These are phyloP conservation scores for Sapria himalayana DNA, from an alignment of 345 rosid genomes.

Conservation along the genomic window DNA sequence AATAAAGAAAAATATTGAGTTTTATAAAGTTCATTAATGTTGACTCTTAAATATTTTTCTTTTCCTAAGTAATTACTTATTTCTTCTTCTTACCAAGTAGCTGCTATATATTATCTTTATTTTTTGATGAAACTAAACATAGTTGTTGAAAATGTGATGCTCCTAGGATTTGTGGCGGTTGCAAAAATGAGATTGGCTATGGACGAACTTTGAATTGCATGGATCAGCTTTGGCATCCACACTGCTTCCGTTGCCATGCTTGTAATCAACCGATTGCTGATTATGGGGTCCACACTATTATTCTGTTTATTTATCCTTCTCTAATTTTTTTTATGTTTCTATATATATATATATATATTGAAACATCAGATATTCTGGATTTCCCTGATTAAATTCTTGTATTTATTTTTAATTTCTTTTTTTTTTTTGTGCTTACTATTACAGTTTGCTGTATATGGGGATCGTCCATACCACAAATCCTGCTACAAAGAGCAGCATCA, in stretches of 20 bases:
- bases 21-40: too few species aligned
- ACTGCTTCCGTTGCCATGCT: slow-evolving; percentile 58
- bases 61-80: too few species aligned
- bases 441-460: slow-evolving; percentile 69
- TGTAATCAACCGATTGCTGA: slow-evolving; percentile 59
- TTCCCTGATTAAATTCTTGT: too few species aligned
- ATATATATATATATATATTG: not conserved
- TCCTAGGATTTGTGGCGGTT: slow-evolving; percentile 79
- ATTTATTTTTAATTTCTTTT: slow-evolving; percentile 9
- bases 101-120: too few species aligned
- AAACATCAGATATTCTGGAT: too few species aligned
- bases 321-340: not conserved
- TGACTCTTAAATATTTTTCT: too few species aligned
- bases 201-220: slow-evolving; percentile 67
- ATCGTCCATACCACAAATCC: slow-evolving; percentile 61
- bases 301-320: slow-evolving; percentile 2
- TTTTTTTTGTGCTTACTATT: slow-evolving; percentile 10
- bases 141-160: slow-evolving; percentile 8
- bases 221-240: slow-evolving; percentile 77
- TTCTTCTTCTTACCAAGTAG: too few species aligned
- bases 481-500: slow-evolving; percentile 69
- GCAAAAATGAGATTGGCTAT: slow-evolving; percentile 70
- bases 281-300: slow-evolving; percentile 35
- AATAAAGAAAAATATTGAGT: too few species aligned
- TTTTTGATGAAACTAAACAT: slow-evolving; percentile 9